Base-by-base conservation (phyloP, 2,329 filamentous ascomycete genomes). In the Hypocreales sp. region DNA sequence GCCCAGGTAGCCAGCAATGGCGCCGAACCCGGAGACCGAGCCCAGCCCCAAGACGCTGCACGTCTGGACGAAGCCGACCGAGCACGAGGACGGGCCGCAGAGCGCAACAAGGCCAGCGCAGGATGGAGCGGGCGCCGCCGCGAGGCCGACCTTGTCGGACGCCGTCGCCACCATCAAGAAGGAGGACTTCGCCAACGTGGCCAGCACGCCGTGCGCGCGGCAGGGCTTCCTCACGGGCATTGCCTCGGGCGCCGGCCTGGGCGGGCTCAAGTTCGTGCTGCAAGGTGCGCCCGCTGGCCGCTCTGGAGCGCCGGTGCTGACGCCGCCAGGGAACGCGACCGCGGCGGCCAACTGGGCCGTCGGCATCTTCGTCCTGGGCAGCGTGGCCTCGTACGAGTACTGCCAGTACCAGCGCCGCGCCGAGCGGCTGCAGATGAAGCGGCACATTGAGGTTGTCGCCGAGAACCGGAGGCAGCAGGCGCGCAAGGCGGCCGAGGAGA, bases 211-310 rank as follows among this genome's bases (percentile, higher is more conserved):
- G 0, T 95, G 90, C 51, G 79, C 82, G 13, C 66, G 86, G 34
- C 78, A 92, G 46, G 77, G 81, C 3, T 61, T 93, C 28, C 58
- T 95, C 40, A 73, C 79, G 2, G 90, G 84, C 15, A 92, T 98
- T 41, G 79, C 72, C 1, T 66, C 71, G 3, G 90, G 82, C 4
- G 79, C 83, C 35, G 78, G 67, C 4, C 54, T 82, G 18, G 87
- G 86, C 29, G 77, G 74, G 32, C 43, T 86, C 29, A 70, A 78
- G 36, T 79, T 75, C 41, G 61, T 94, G 14, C 55, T 83, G 39
- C 73, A 79, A 56, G 78, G 84, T 92, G 60, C 39, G 21, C 8
- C 15, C 11, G 5, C n/a, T 20, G 7, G 61, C 46, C 35, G 31
- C 25, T 16, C 11, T 20, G 12, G n/a, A 10, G 15, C 23, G 8